Conservation (phyloP, 2,329 filamentous ascomycete species). For the Neofusicoccum laricinum region DNA sequence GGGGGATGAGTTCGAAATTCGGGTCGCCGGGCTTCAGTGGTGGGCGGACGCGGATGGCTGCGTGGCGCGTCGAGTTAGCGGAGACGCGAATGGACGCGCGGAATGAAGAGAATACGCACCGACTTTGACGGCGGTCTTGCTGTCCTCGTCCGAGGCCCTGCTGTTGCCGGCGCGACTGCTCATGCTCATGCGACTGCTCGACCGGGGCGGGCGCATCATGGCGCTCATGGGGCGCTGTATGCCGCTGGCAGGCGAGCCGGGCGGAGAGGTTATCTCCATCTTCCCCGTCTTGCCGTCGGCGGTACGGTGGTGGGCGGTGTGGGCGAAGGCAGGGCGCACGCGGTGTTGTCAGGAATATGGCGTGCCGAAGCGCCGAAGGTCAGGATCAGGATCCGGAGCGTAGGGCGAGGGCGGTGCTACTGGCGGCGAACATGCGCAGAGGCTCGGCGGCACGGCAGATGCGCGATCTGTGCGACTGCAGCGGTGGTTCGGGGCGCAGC, state of each 20-base stretch:
- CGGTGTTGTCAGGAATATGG: not conserved
- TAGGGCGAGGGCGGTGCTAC: slow-evolving; percentile 11
- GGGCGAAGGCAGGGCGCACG: not conserved
- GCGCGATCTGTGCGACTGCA: slow-evolving; percentile 15
- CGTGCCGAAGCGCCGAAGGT: slow-evolving; percentile 4
- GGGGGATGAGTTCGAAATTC: slow-evolving; percentile 90
- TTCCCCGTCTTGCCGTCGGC: not conserved
- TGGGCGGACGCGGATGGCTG: slow-evolving; percentile 90
- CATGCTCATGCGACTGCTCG: slow-evolving; percentile 82
- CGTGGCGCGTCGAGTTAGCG: slow-evolving; percentile 26
- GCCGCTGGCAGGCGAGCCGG: slow-evolving; percentile 35
- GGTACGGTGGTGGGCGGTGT: not conserved
- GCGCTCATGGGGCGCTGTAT: slow-evolving; percentile 72
- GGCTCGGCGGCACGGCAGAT: slow-evolving; percentile 11
- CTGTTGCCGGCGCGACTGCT: slow-evolving; percentile 71
- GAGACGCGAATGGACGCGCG: slow-evolving; percentile 13
- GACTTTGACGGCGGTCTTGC: slow-evolving; percentile 90
- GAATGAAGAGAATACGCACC: slow-evolving; percentile 61
- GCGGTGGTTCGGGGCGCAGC: not conserved
- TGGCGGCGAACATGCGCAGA: slow-evolving; percentile 13
- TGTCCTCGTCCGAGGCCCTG: slow-evolving; percentile 86
- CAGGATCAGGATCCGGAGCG: slow-evolving; percentile 6
- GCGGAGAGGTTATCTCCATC: slow-evolving; percentile 28
- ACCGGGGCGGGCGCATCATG: slow-evolving; percentile 73
- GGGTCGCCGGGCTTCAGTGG: slow-evolving; percentile 80